Evolutionary conservation across 805 yeast species (phyloP).

Genomic region (Candida ovalis): DNA sequence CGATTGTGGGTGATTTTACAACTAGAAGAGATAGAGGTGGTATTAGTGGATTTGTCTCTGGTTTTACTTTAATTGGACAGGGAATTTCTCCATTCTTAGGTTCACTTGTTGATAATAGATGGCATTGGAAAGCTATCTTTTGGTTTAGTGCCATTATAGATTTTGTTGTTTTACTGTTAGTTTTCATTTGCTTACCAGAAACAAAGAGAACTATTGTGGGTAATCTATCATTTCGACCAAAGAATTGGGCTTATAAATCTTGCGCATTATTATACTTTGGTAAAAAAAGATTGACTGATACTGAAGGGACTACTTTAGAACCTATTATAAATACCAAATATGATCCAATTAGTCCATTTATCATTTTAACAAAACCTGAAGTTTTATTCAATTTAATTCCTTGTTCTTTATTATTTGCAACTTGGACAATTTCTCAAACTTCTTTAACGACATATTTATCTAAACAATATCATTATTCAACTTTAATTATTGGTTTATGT

Average conservation of each 20-base stretch:
- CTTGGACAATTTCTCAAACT: conserved; percentile 69
- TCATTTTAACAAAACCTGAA: conserved; percentile 12
- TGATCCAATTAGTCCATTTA: conserved; percentile 26
- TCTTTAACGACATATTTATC: conserved; percentile 56
- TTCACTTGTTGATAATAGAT: conserved; percentile 45
- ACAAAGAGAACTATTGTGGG: conserved; percentile 72
- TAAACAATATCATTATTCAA: conserved; percentile 44
- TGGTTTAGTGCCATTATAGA: conserved; percentile 71
- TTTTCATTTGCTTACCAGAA: conserved; percentile 57
- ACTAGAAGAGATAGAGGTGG: conserved; percentile 65
- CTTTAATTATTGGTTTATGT: conserved; percentile 62
- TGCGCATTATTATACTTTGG: conserved; percentile 38
- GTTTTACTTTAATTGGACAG: conserved; percentile 66
- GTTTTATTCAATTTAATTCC: conserved; percentile 51
- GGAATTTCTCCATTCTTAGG: conserved; percentile 78
- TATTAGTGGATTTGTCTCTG: conserved; percentile 60
- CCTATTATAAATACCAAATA: conserved; percentile 9
- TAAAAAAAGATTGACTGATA: conserved; percentile 29
- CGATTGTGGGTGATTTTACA: conserved; percentile 72
- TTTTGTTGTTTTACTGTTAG: conserved; percentile 37
- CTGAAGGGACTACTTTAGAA: conserved; percentile 23
- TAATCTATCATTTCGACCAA: conserved; percentile 63
- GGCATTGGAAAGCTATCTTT: conserved; percentile 76
- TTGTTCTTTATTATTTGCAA: conserved; percentile 58
- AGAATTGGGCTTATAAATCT: conserved; percentile 36